Base-by-base conservation (phyloP, 306 rosid genomes). In the Adenanthera pavonina region DNA sequence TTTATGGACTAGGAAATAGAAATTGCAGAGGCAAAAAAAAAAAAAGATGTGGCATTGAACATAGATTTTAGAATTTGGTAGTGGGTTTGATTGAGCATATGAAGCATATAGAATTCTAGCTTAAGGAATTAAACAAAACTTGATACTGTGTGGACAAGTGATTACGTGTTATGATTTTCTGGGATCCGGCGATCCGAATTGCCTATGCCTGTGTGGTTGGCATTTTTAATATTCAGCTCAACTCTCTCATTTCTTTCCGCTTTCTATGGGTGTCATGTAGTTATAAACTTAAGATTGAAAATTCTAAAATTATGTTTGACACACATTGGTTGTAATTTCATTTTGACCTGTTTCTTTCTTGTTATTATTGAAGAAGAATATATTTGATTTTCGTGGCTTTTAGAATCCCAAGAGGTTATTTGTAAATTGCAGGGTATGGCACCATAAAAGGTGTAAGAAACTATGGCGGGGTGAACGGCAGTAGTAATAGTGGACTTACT, bases 401-500 rank as follows among this genome's bases (percentile, higher is more conserved):
- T 48, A 25, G 33, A 54, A 74, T 59, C 68, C 30, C 81, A 51
- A 87, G 73, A 70, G 46, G 59, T 65, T 76, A 8, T 74, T 52
- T 57, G 82, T 47, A 69, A 68, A 71, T 86, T 78, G 84, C 89
- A 89, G 97, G 87, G 76, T 88, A 81, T 83, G 82, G 44, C 66
- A 3, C 81, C 81, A 77, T 85, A 73, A 88, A 87, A 78, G 87
- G 92, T 38, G 85, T 78, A 43, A 85, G 86, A 60, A 86, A 79
- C 85, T 90, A 78, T 75, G 82, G 83, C 38, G 74, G 75, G 19
- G 48, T 59, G 62, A 83, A 87, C 82, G 86, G 79, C 13, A 80
- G 46, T 79, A 80, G 52, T 76, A 79, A 69, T 73, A 86, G 81
- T n/a, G 89, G 84, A 44, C 72, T 84, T 66, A 85, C 87, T 80